Evolutionary conservation across 2,329 filamentous ascomycete species (phyloP), one percentile per base, ranked within the genome.

Genomic region (Cladophialophora chaetospira): DNA sequence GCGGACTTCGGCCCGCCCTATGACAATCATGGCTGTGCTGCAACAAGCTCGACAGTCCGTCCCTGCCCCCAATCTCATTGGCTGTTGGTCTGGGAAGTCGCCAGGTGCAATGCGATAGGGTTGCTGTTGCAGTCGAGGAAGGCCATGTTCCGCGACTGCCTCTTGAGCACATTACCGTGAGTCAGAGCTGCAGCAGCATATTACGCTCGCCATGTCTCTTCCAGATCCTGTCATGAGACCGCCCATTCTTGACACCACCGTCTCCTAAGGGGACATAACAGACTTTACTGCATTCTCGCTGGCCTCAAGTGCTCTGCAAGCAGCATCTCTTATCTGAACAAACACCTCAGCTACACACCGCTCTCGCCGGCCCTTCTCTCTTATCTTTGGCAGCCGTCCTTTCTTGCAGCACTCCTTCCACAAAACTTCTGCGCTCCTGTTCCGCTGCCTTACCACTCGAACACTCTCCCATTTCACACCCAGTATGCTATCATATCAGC

Each of bases 401-500:
- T 55, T 42, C 36, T 17, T 38, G 21, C 10, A 35, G 28, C 44
- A 17, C 38, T 43, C 21, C 33, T 33, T 35, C 21, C 23, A 2
- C 9, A 13, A 17, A 51, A 13, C 25, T 45, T 25, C 33, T 15
- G 11, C 26, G 17, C 19, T 33, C 43, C 9, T n/a, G n/a, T n/a
- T n/a, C n/a, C n/a, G n/a, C n/a, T n/a, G n/a, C n/a, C n/a, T n/a
- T n/a, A n/a, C n/a, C n/a, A n/a, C n/a, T 29, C 25, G 38, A 38
- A 10, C 3, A 17, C 10, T 25, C n/a, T n/a, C n/a, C 38, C 23
- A 15, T 45, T 13, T 17, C 33, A 11, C 19, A 6, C 47, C 35
- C 35, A 44, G 38, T 11, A 62, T 58, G 55, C 40, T 59, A 25
- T 54, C 60, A 25, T 47, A 50, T 17, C 57, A 59, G 29, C 36